These are phyloP conservation scores for Aspergillus awamori DNA, from an alignment of 2,329 filamentous ascomycete genomes.

Conservation along the genomic window DNA sequence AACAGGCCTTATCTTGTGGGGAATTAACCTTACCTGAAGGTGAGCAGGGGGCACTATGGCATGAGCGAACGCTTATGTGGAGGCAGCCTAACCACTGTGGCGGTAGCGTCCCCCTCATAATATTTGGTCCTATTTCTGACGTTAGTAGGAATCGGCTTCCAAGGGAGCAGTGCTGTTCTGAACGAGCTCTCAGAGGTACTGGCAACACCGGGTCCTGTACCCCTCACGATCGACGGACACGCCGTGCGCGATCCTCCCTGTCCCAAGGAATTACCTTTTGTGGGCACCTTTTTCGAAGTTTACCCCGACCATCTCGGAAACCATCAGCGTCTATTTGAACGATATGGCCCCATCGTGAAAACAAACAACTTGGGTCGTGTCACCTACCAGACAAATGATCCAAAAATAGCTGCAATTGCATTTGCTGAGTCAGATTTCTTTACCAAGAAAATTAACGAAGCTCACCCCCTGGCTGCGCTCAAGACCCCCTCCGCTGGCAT, in stretches of 20 bases:
- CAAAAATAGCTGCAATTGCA: conserved; percentile 49
- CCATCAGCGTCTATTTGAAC: conserved; percentile 57
- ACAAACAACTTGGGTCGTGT: conserved; percentile 56
- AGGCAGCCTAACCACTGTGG: too few species aligned
- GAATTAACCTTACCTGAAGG: too few species aligned
- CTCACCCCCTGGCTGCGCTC: conserved; percentile 34
- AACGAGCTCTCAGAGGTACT: conserved; percentile 23
- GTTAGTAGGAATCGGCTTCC: conserved; percentile 24
- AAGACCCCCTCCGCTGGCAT: conserved; percentile 33
- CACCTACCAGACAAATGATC: conserved; percentile 57
- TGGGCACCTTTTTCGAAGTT: conserved; percentile 59
- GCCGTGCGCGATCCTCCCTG: conserved; percentile 28
- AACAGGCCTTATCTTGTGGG: too few species aligned
- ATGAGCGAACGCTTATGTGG: too few species aligned
- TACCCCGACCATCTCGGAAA: conserved; percentile 63
- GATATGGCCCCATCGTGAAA: conserved; percentile 56
- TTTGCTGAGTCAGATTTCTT: conserved; percentile 57
- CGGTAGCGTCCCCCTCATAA: too few species aligned
- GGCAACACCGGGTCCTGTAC: conserved; percentile 17
- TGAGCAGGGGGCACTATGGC: too few species aligned
- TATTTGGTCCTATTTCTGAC: too few species aligned
- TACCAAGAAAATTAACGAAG: conserved; percentile 53
- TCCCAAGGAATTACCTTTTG: conserved; percentile 34
- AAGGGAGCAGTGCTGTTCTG: conserved; percentile 14
- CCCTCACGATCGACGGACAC: conserved; percentile 33